A percentile compares a stretch with the other conserved stretches of the same genome.
Conservation (phyloP, 108 stramenopile genomes). For the Cyclostephanos invisitatus region DNA sequence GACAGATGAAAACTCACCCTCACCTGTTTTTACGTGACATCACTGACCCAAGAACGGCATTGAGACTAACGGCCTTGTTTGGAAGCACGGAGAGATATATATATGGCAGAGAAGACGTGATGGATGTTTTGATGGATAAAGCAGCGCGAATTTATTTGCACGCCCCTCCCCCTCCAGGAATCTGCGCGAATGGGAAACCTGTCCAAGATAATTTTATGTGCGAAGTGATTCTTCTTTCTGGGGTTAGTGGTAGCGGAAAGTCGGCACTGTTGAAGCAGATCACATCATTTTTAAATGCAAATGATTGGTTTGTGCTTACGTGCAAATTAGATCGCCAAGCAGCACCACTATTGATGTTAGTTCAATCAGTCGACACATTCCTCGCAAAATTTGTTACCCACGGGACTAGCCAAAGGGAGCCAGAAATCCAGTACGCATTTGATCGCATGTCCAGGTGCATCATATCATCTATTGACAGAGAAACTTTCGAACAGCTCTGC, state of each 20-base stretch:
- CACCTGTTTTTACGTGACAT: constrained; percentile 3
- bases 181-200: neutral
- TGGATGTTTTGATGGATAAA: neutral
- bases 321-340: constrained; percentile 14
- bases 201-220: neutral
- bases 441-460: neutral
- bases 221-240: constrained; percentile 9
- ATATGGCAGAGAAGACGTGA: constrained; percentile 5
- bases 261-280: neutral
- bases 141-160: constrained; percentile 1
- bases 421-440: neutral
- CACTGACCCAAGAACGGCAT: constrained; percentile 2
- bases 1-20: constrained; percentile 7
- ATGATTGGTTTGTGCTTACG: constrained; percentile 6
- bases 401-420: neutral
- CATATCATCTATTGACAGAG: constrained; percentile 7
- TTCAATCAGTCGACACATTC: neutral
- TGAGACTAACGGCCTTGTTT: constrained; percentile 4
- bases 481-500: neutral
- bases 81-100: neutral
- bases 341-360: neutral
- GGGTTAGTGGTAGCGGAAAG: constrained; percentile 9
- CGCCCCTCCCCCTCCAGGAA: neutral
- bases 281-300: neutral
- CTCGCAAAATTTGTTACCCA: neutral